A percentile compares a stretch with the other conserved stretches of the same genome.
Conservation (phyloP, 345 rosid genomes). For the Bretschneidera sinensis region DNA sequence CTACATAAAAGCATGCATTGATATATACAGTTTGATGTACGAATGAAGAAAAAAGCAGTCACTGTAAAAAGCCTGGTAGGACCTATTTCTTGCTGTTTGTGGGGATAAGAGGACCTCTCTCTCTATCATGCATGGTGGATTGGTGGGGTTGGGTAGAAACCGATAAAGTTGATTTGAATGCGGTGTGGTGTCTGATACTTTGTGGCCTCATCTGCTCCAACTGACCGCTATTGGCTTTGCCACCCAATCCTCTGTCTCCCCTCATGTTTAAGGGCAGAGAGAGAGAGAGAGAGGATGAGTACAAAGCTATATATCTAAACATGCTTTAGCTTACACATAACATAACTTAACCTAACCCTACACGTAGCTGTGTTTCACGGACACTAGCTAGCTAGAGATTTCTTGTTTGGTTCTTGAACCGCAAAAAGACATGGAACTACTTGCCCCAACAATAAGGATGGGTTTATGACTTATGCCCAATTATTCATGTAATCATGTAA, state of each 20-base stretch:
- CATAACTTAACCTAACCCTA: too few species aligned
- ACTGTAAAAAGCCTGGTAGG: slow-evolving; percentile 39
- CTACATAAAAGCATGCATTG: slow-evolving; percentile 10
- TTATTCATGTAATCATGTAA: too few species aligned
- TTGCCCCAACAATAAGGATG: too few species aligned
- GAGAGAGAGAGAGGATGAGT: slow-evolving; percentile 1
- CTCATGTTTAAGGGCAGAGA: not conserved
- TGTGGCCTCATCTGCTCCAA: too few species aligned
- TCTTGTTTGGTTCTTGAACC: too few species aligned
- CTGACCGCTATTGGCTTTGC: not conserved
- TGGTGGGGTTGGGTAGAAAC: slow-evolving; percentile 24
- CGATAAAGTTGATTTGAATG: slow-evolving; percentile 29
- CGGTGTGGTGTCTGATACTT: slow-evolving; percentile 13
- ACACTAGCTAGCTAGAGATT: too few species aligned
- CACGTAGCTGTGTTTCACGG: too few species aligned
- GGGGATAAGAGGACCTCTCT: slow-evolving; percentile 24
- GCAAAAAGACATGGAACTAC: too few species aligned
- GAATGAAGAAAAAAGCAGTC: slow-evolving; percentile 26
- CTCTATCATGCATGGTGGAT: not conserved
- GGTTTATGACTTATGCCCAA: too few species aligned
- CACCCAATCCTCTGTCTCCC: not conserved
- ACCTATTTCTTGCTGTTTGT: slow-evolving; percentile 36
- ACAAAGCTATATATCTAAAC: not conserved
- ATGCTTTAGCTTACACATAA: not conserved
- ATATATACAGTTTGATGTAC: slow-evolving; percentile 18